Evolutionary conservation across 148 eudicot genomes (phyloP).

Genomic region (Chenopodium formosanum): DNA sequence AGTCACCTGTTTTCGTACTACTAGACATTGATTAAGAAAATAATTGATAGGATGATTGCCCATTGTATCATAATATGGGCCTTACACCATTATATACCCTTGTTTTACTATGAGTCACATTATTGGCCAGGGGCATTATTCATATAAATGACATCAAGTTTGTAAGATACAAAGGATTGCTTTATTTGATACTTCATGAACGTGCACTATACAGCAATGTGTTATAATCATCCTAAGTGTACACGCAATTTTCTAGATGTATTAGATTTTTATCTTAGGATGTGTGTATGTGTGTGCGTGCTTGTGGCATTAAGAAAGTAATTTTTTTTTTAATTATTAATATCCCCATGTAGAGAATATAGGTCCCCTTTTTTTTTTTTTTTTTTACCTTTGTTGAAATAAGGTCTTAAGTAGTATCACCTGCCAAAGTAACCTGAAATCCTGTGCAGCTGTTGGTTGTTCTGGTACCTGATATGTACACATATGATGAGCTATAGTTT

Average conservation of each 20-base stretch:
- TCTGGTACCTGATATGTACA: neutral
- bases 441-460: neutral
- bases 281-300: too few species aligned
- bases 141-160: neutral
- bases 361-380: neutral
- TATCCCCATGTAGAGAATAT: neutral
- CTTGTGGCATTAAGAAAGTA: neutral
- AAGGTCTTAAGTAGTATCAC: neutral
- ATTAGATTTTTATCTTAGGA: too few species aligned
- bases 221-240: neutral
- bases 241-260: neutral
- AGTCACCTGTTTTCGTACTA: neutral
- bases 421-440: neutral
- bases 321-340: neutral
- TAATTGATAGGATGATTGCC: too few species aligned
- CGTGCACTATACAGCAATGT: neutral
- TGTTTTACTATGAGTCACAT: neutral
- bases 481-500: neutral
- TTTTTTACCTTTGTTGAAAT: neutral
- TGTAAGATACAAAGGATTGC: neutral
- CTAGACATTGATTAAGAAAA: too few species aligned
- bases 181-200: neutral
- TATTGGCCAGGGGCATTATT: neutral
- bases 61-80: too few species aligned
- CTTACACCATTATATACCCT: neutral